Evolutionary conservation across 1,284 basidiomycete species (phyloP).

Genomic region (Sanguinoderma infundibulare): DNA sequence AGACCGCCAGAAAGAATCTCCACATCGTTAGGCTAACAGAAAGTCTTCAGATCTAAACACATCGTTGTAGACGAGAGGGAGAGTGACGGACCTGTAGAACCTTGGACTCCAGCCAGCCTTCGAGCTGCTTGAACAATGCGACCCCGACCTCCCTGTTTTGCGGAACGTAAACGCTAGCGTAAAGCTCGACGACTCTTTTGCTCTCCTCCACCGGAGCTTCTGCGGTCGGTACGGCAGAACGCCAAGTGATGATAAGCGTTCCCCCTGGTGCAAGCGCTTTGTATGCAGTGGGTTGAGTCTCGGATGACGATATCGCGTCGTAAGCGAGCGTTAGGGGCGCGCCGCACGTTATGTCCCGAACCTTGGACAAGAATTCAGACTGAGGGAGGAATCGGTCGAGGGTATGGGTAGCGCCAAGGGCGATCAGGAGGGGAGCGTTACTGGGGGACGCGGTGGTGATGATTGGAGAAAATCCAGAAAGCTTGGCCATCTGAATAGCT

Average conservation of each 20-base stretch:
- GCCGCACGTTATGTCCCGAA: constrained; percentile 6
- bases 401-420: constrained; percentile 29
- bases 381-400: constrained; percentile 24
- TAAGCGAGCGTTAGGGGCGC: constrained; percentile 40
- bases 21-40: constrained; percentile 29
- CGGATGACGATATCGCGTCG: constrained; percentile 27
- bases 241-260: constrained; percentile 12
- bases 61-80: no score
- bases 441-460: constrained; percentile 50
- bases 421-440: constrained; percentile 45
- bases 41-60: not conserved
- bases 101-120: constrained; percentile 12
- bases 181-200: constrained; percentile 15
- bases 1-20: constrained; percentile 53
- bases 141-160: constrained; percentile 24
- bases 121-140: not conserved
- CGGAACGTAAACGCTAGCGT: constrained; percentile 25
- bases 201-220: constrained; percentile 4
- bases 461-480: constrained; percentile 52
- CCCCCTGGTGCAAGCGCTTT: constrained; percentile 32
- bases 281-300: constrained; percentile 28
- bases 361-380: constrained; percentile 26
- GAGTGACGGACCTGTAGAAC: constrained; percentile 21
- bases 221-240: not conserved
- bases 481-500: constrained; percentile 48